Evolutionary conservation across 169 alveolate genomes (phyloP), one percentile per base, ranked within the genome.

Genomic region (Plasmodium sp.): DNA sequence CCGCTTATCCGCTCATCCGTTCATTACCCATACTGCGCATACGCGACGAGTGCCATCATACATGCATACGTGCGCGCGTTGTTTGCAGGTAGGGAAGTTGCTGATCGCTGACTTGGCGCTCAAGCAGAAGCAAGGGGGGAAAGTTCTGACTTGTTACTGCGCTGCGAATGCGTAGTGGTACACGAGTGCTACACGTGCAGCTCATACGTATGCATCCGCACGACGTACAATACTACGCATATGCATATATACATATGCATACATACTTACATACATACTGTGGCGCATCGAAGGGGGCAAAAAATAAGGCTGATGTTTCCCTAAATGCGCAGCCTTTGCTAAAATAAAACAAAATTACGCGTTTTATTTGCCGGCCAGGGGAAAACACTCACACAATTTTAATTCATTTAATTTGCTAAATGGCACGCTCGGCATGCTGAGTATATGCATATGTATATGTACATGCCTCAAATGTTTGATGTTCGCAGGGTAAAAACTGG

Each of bases 341-440:
- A 84, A 67, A 34, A 71, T 43, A 71, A 84, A 84, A 54, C 83
- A 72, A 84, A 83, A 16, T 83, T 83, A 34, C 91, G 22, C 73
- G 43, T 83, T 84, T 67, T 41, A 73, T 41, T 27, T 84, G 22
- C 39, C 51, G 31, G 48, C 51, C 34, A 45, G 36, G 77, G 77
- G 72, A 84, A 84, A 81, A 33, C 48, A 33, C 3, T 81, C 39
- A 81, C 77, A 81, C 77, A 81, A 81, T 81, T 45, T 81, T 67
- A 67, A 67, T 67, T 18, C 39, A 18, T 22, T 67, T 67, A 67
- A 67, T 67, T 67, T 67, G 36, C 39, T 67, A 27, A 67, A 67
- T 51, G 62, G 62, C 6, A 51, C 62, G 6, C 18, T 51, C 27
- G 62, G 6, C 22, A 51, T 16, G 22, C 62, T 51, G 27, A 51